phyloP scores from a whole-genome alignment of 169 alveolate species.

The Hepatocystis sp. region DNA sequence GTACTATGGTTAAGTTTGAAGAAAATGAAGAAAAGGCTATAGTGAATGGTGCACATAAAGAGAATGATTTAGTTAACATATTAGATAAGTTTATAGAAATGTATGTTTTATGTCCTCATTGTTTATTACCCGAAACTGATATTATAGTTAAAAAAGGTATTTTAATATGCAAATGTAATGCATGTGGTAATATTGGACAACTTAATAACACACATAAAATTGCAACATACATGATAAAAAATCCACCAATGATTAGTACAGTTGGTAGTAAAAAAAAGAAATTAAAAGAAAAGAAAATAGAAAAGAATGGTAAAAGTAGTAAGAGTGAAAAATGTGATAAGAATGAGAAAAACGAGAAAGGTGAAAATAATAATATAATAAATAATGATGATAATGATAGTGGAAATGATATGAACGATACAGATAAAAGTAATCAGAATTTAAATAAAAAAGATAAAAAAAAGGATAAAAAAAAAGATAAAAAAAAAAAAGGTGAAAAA shows the following conservation, averaged over 20 bases:
- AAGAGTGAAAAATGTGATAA: constrained; percentile 55
- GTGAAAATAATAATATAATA: constrained; percentile 43
- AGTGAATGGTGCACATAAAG: constrained; percentile 96
- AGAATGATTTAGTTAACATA: constrained; percentile 91
- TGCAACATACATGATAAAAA: constrained; percentile 95
- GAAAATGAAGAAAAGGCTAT: constrained; percentile 95
- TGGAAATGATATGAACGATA: constrained; percentile 23
- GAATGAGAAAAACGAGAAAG: constrained; percentile 64
- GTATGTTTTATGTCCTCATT: constrained; percentile 98
- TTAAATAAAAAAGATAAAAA: constrained; percentile 42
- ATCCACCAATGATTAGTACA: constrained; percentile 93
- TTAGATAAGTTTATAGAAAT: constrained; percentile 98
- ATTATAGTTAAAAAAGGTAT: constrained; percentile 92
- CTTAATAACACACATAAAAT: constrained; percentile 97
- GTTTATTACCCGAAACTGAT: constrained; percentile 98
- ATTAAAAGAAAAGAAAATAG: constrained; percentile 69
- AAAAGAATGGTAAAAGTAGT: constrained; percentile 59
- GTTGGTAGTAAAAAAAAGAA: constrained; percentile 77
- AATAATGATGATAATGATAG: constrained; percentile 51
- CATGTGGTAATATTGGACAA: constrained; percentile 97
- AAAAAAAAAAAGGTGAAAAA: constrained; percentile 54
- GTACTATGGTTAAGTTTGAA: constrained; percentile 96
- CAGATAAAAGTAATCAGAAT: constrained; percentile 39
- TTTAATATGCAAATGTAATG: constrained; percentile 94
- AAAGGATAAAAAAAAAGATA: constrained; percentile 28